These are phyloP conservation scores for Paracamarosporium sp. DNA, from an alignment of 2,329 filamentous ascomycete genomes.

Conservation along the genomic window DNA sequence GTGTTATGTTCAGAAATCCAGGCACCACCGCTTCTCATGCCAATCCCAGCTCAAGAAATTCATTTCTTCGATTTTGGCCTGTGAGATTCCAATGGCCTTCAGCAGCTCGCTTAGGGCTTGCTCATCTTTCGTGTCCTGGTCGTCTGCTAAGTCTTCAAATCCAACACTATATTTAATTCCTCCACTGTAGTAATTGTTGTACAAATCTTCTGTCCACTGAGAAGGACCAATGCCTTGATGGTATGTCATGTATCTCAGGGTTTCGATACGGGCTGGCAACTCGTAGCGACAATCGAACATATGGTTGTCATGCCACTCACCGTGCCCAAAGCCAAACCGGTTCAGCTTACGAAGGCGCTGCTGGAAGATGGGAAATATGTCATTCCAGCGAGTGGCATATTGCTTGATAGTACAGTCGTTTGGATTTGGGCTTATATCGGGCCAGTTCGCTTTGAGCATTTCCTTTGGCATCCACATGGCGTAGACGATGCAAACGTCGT, in stretches of 20 bases:
- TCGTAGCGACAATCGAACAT: not conserved
- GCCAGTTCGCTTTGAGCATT: not conserved
- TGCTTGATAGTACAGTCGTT: not conserved
- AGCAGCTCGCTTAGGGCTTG: not conserved
- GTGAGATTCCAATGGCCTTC: not conserved
- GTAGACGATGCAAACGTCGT: not conserved
- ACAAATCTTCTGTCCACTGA: not conserved
- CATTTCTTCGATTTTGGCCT: not conserved
- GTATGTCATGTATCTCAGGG: not conserved
- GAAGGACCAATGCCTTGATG: not conserved
- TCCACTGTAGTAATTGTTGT: not conserved
- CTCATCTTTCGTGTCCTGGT: not conserved
- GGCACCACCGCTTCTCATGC: not conserved
- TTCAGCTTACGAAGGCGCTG: not conserved
- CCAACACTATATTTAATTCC: not conserved
- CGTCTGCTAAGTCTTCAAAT: not conserved
- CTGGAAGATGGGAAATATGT: not conserved
- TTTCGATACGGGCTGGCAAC: not conserved
- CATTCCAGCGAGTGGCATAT: not conserved
- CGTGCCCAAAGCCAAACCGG: not conserved
- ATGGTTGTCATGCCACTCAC: not conserved
- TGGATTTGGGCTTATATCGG: not conserved
- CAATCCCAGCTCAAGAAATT: conserved; percentile 11
- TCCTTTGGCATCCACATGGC: not conserved
- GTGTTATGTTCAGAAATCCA: not conserved